These are phyloP conservation scores for Stagonosporopsis rhizophila DNA, from an alignment of 2,329 filamentous ascomycete species.

Conservation along the genomic window DNA sequence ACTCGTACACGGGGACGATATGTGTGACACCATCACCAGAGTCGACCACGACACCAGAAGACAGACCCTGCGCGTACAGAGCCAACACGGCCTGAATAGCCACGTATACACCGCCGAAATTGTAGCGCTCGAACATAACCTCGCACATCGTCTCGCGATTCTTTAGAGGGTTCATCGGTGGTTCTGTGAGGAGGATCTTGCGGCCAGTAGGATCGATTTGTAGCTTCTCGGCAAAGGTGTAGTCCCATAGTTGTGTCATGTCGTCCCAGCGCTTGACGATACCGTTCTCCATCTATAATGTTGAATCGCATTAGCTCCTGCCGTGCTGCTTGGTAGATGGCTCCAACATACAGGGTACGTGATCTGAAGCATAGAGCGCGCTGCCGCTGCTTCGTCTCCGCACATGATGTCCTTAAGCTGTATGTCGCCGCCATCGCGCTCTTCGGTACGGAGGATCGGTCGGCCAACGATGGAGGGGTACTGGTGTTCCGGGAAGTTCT, in stretches of 20 bases:
- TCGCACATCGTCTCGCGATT: slow-evolving; percentile 98
- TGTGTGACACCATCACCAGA: slow-evolving; percentile 98
- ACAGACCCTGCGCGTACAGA: slow-evolving; percentile 89
- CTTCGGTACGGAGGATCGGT: slow-evolving; percentile 95
- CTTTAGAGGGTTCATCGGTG: slow-evolving; percentile 95
- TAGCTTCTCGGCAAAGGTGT: slow-evolving; percentile 98
- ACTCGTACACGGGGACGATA: slow-evolving; percentile 98
- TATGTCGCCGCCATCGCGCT: slow-evolving; percentile 73
- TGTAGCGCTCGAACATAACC: slow-evolving; percentile 98
- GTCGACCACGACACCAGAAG: slow-evolving; percentile 93
- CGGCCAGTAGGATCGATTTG: slow-evolving; percentile 86
- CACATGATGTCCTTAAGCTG: slow-evolving; percentile 99
- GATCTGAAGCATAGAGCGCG: slow-evolving; percentile 96
- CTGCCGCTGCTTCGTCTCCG: slow-evolving; percentile 95
- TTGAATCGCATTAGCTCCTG: slow-evolving; percentile 39
- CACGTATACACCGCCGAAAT: slow-evolving; percentile 95
- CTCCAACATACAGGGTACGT: slow-evolving; percentile 77
- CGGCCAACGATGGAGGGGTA: slow-evolving; percentile 98
- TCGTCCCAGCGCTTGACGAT: slow-evolving; percentile 99
- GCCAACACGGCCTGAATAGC: slow-evolving; percentile 97
- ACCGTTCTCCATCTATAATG: slow-evolving; percentile 89
- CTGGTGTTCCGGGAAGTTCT: slow-evolving; percentile 99
- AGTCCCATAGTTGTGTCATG: slow-evolving; percentile 99
- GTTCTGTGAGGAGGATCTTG: slow-evolving; percentile 97
- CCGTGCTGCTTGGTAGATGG: slow-evolving; percentile 19